Conservation (phyloP, 106 monocot species). For the Platanthera guangdongensis region DNA sequence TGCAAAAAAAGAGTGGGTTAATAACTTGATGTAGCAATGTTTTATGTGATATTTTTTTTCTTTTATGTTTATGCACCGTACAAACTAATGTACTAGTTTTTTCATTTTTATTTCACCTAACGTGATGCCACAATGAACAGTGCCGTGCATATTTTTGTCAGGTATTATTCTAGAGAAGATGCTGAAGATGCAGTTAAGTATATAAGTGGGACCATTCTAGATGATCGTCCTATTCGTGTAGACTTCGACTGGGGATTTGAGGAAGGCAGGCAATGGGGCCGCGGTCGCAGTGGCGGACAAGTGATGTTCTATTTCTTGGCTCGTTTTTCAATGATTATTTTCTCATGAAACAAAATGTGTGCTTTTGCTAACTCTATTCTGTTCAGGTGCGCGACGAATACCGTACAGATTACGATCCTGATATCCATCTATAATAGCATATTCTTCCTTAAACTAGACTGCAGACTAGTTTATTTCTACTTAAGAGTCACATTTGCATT, state of each 20-base stretch:
- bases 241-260: constrained; percentile 99
- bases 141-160: constrained; percentile 21
- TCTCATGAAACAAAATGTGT: neutral
- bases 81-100: neutral
- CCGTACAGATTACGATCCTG: constrained; percentile 99
- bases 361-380: constrained; percentile 10
- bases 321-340: neutral
- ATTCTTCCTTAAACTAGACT: neutral
- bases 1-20: neutral
- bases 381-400: constrained; percentile 95
- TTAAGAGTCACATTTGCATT: too few relatives aligned
- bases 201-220: constrained; percentile 94
- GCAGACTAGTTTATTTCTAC: neutral
- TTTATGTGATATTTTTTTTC: neutral
- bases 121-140: neutral
- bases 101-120: neutral
- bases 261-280: constrained; percentile 99
- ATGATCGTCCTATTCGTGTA: constrained; percentile 94
- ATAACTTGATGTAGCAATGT: neutral
- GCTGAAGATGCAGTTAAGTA: constrained; percentile 95
- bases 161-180: constrained; percentile 90
- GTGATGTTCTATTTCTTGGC: constrained; percentile 22
- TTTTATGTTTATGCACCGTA: neutral
- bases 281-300: constrained; percentile 98
- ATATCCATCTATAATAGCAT: constrained; percentile 55